Base-by-base conservation (phyloP, 345 rosid species). In the Garcia nutans region DNA sequence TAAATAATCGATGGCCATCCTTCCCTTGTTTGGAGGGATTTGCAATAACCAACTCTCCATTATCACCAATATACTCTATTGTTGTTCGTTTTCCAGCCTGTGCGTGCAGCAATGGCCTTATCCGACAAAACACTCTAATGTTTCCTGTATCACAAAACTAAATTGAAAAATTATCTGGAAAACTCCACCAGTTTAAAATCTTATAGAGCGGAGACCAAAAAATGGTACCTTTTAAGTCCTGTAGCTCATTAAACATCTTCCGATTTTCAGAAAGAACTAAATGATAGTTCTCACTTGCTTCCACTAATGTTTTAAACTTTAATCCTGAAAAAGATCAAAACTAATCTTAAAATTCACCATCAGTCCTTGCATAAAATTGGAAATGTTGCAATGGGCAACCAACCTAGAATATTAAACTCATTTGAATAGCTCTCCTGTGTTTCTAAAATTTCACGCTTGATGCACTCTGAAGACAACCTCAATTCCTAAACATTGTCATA, bases 61-160 rank as follows among this genome's bases (percentile, higher is more conserved):
- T 83, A 23, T 96, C 96, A n/a, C 98, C 91, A 42, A 88, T 72
- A 70, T 74, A 73, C 55, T 96, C 97, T 13, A 93, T 70, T n/a
- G 79, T 84, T 12, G 96, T 81, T 67, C 79, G 78, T 72, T 82
- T 88, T 70, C 68, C 88, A 65, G 79, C 66, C 71, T 93, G 93
- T 74, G 88, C 92, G 22, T 89, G 88, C 72, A 90, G 67, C 79
- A 90, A 88, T 56, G 99, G 99, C 79, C 98, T 89, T 60, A 93
- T 76, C 47, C 97, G 84, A 67, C 99, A 96, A 73, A 78, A 91
- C 26, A 96, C 98, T 89, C 98, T 87, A 17, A 96, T 95, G 73
- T 93, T 95, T 78, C 99, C 99, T 95, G 91, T 41, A 79, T 13
- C 75, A 75, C 45, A 56, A 12, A 76, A 24, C 68, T 16, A 76